A percentile compares a stretch with the other conserved stretches of the same genome.
phyloP scores from a whole-genome alignment of 768 basidiomycete species.

The Trametes punicea region DNA sequence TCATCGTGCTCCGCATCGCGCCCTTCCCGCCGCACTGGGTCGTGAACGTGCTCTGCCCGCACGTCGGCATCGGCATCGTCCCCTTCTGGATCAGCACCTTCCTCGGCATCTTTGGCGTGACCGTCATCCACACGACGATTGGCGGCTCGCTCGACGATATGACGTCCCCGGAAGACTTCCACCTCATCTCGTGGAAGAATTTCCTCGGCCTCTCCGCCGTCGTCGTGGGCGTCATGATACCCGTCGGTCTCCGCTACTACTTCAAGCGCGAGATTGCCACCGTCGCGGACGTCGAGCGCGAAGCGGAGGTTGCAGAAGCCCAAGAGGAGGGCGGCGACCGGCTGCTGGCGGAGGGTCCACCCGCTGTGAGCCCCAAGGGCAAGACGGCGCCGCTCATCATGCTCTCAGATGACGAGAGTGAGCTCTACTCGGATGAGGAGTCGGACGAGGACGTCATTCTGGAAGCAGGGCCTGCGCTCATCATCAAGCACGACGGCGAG shows the following conservation, averaged over 20 bases:
- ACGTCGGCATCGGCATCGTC: slow-evolving; percentile 80
- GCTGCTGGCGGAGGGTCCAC: slow-evolving; percentile 58
- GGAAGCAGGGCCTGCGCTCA: slow-evolving; percentile 66
- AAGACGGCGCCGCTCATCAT: slow-evolving; percentile 32
- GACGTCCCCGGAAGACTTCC: slow-evolving; percentile 91
- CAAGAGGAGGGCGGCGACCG: slow-evolving; percentile 35
- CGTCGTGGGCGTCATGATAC: slow-evolving; percentile 89
- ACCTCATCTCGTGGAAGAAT: slow-evolving; percentile 89
- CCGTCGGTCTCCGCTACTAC: slow-evolving; percentile 83
- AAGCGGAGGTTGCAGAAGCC: slow-evolving; percentile 33
- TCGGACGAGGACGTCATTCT: slow-evolving; percentile 70
- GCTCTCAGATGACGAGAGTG: slow-evolving; percentile 37
- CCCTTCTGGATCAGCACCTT: slow-evolving; percentile 91
- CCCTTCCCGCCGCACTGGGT: slow-evolving; percentile 97
- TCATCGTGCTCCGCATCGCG: slow-evolving; percentile 92
- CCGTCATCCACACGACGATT: slow-evolving; percentile 93
- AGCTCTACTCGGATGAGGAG: slow-evolving; percentile 40
- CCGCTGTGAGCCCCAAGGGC: slow-evolving; percentile 38
- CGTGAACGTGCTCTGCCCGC: slow-evolving; percentile 88
- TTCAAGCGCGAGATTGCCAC: slow-evolving; percentile 61
- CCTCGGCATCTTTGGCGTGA: slow-evolving; percentile 86
- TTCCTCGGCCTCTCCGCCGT: slow-evolving; percentile 82
- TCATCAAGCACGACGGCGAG: slow-evolving; percentile 35
- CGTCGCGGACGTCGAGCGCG: slow-evolving; percentile 34
- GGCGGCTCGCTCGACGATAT: slow-evolving; percentile 92